phyloP scores from a whole-genome alignment of 2,329 filamentous ascomycete genomes.

The Clonostachys rhizophaga region DNA sequence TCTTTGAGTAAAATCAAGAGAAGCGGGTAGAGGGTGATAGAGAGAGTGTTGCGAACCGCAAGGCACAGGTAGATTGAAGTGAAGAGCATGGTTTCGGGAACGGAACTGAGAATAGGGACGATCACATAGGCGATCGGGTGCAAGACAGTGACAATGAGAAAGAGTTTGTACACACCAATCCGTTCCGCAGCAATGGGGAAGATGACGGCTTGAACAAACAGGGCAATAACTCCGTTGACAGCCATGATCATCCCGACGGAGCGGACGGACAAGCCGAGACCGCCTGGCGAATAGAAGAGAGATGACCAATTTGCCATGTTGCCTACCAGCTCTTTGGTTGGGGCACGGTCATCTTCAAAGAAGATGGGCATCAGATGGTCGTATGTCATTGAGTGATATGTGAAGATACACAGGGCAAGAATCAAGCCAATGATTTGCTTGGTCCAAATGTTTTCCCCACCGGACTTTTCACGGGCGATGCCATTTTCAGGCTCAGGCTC shows the following conservation, averaged over 20 bases:
- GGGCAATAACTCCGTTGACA: conserved; percentile 52
- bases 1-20: conserved; percentile 66
- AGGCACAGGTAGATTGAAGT: conserved; percentile 55
- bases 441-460: conserved; percentile 38
- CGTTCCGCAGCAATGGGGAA: conserved; percentile 56
- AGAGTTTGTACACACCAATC: conserved; percentile 55
- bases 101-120: conserved; percentile 52
- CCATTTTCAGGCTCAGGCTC: conserved; percentile 42
- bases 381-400: conserved; percentile 93
- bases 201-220: conserved; percentile 54
- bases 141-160: conserved; percentile 52
- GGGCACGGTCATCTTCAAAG: conserved; percentile 68
- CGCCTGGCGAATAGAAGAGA: conserved; percentile 54
- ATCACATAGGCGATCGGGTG: conserved; percentile 58
- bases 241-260: conserved; percentile 59
- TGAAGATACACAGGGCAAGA: conserved; percentile 82
- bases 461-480: conserved; percentile 19
- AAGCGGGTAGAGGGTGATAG: conserved; percentile 61
- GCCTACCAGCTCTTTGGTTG: conserved; percentile 21
- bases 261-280: conserved; percentile 57
- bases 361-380: conserved; percentile 92
- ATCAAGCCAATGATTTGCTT: conserved; percentile 70
- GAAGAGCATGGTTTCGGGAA: conserved; percentile 45
- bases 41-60: conserved; percentile 53
- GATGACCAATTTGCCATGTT: conserved; percentile 20